Conservation (phyloP, 2,329 filamentous ascomycete genomes). For the Apiospora kogelbergensis region DNA sequence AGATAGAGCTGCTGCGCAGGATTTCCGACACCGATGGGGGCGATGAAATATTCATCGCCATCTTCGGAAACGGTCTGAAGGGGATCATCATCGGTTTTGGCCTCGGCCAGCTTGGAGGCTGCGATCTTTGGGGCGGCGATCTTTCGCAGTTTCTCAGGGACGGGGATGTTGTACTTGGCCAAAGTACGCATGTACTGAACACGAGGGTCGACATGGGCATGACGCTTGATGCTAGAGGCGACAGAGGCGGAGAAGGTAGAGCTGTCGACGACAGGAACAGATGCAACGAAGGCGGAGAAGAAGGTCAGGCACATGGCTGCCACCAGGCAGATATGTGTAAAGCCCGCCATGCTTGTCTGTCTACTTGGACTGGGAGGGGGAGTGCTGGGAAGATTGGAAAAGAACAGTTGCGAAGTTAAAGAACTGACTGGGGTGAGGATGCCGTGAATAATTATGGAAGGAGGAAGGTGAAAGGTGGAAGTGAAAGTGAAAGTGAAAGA, state of each 20-base stretch:
- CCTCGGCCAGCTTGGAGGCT: background rate
- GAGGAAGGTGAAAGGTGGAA: too few species aligned
- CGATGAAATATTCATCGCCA: constrained; percentile 43
- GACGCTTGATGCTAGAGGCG: constrained; percentile 10
- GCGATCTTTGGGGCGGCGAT: constrained; percentile 18
- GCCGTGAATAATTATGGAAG: background rate
- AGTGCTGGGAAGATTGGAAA: background rate
- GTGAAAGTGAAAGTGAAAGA: background rate
- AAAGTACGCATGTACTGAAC: constrained; percentile 29
- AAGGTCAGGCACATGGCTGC: constrained; percentile 7
- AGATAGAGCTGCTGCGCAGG: constrained; percentile 48
- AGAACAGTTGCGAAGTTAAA: background rate
- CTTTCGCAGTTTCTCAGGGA: constrained; percentile 29
- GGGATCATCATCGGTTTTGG: constrained; percentile 26
- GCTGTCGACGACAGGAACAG: background rate
- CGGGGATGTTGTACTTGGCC: constrained; percentile 32
- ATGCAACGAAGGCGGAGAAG: background rate
- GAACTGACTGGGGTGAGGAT: background rate
- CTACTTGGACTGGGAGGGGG: background rate
- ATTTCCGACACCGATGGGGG: constrained; percentile 45
- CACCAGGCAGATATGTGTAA: background rate
- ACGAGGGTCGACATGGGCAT: constrained; percentile 8
- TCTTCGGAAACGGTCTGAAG: constrained; percentile 37
- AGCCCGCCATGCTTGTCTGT: background rate
- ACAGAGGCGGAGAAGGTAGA: background rate